Percentiles rank a stretch among this genome's conserved stretches.
Evolutionary conservation across 331 rosid species (phyloP).

Genomic region (Dryas integrifolia): DNA sequence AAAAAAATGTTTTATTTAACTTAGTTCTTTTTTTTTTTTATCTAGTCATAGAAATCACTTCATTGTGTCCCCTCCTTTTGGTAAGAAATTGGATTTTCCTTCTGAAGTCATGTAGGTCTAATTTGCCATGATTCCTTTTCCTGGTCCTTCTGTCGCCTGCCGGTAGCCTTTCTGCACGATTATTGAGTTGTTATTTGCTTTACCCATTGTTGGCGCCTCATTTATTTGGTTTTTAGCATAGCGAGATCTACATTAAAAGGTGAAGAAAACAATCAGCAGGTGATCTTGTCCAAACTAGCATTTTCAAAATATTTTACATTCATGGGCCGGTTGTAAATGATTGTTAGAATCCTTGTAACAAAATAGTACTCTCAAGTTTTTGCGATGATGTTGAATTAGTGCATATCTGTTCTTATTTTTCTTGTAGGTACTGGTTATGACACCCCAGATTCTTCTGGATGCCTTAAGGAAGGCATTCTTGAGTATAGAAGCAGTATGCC

Average conservation of each 20-base stretch:
- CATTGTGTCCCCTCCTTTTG: neutral
- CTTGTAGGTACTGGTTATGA: slow-evolving; percentile 77
- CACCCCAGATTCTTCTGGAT: slow-evolving; percentile 87
- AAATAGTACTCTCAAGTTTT: neutral
- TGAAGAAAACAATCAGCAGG: neutral
- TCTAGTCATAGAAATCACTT: slow-evolving; percentile 1
- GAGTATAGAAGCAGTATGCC: slow-evolving; percentile 56
- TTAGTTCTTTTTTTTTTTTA: neutral
- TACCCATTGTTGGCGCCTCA: neutral
- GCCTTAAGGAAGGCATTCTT: slow-evolving; percentile 78
- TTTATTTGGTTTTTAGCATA: neutral
- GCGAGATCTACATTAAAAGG: neutral
- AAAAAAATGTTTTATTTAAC: no score
- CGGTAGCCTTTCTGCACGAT: neutral
- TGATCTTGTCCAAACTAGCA: neutral
- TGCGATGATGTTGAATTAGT: neutral
- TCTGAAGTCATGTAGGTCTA: neutral
- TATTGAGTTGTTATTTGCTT: neutral
- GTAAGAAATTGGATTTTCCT: neutral
- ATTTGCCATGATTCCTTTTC: neutral
- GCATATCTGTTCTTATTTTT: slow-evolving; percentile 15
- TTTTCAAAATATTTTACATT: neutral
- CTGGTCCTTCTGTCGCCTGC: neutral
- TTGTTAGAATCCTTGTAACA: neutral
- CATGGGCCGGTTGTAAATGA: neutral